Conservation (phyloP, 208 protist species). For the Trypanosoma vivax region DNA sequence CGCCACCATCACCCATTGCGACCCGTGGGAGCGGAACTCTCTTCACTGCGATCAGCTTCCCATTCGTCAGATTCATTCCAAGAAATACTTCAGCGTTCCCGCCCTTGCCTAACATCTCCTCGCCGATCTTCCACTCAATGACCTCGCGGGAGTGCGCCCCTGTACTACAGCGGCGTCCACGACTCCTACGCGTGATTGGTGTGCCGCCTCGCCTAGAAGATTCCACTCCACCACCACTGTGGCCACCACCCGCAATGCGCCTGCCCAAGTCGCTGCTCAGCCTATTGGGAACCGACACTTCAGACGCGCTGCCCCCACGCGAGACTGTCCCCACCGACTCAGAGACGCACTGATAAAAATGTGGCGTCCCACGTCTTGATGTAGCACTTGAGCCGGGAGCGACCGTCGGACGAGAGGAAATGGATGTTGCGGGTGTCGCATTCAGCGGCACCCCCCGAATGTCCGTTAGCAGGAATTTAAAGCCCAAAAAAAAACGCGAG, state of each 20-base stretch:
- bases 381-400: conserved; percentile 1
- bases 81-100: conserved; percentile 87
- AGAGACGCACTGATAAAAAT: conserved; percentile 4
- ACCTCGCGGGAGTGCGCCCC: conserved; percentile 36
- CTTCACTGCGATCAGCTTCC: conserved; percentile 88
- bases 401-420: conserved; percentile 4
- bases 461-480: conserved; percentile 77
- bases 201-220: conserved; percentile 16
- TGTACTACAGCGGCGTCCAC: conserved; percentile 10
- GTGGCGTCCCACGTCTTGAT: conserved; percentile 8
- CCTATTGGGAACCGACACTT: not conserved
- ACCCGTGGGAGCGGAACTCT: conserved; percentile 64
- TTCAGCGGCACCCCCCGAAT: conserved; percentile 49
- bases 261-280: not conserved
- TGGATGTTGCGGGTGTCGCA: conserved; percentile 3
- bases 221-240: conserved; percentile 14
- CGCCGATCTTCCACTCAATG: conserved; percentile 89
- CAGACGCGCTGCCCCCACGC: conserved; percentile 1
- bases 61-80: conserved; percentile 87
- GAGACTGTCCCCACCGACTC: conserved; percentile 9
- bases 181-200: conserved; percentile 11
- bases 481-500: conserved; percentile 81
- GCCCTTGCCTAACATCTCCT: conserved; percentile 87
- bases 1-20: conserved; percentile 23
- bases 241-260: conserved; percentile 6